Base-by-base conservation (phyloP, 2,329 filamentous ascomycete species). In the Chrysoporthe austroafricana region DNA sequence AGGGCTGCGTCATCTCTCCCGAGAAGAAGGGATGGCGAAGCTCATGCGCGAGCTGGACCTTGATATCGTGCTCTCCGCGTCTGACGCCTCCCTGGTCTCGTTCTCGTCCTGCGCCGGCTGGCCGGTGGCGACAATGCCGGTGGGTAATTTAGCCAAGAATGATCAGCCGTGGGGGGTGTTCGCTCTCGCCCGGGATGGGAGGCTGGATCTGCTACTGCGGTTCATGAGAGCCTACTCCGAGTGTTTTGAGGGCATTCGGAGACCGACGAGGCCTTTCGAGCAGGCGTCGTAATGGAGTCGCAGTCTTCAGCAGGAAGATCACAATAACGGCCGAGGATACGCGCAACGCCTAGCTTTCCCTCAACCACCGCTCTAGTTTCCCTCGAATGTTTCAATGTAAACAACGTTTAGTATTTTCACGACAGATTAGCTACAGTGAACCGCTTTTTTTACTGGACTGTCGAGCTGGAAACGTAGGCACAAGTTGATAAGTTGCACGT, bases 141-240 rank as follows among this genome's bases (percentile, higher is more conserved):
- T 74, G 54, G 71, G 71, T 1, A 72, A 72, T 48, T 46, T 74
- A 46, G 62, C 42, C 14, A 71, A 69, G 39, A 76, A 74, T 57
- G 70, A 69, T 16, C 72, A 72, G 54, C 75, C 73, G 9, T 76
- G 73, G 67, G 73, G 74, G 1, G 66, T 77, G 13, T 74, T 74
- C 56, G 67, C 72, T 4, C 46, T 74, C n/a, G 73, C 73, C n/a
- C 70, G 63, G 61, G 69, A 58, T 34, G 62, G 69, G 18, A 62
- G 69, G 34, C 69, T 74, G 52, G 69, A 71, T 36, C 44, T 70
- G 36, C 60, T 76, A 26, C 66, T 75, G 34, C 65, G 56, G 36
- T 73, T 76, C 26, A 74, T 75, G 72, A 67, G 14, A 46, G 69
- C 64, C 1, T 74, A 70, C 43, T 69, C 69, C 36, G 67, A 56